These are phyloP conservation scores for Nitzschia sp. DNA, from an alignment of 108 stramenopile species.

Conservation along the genomic window DNA sequence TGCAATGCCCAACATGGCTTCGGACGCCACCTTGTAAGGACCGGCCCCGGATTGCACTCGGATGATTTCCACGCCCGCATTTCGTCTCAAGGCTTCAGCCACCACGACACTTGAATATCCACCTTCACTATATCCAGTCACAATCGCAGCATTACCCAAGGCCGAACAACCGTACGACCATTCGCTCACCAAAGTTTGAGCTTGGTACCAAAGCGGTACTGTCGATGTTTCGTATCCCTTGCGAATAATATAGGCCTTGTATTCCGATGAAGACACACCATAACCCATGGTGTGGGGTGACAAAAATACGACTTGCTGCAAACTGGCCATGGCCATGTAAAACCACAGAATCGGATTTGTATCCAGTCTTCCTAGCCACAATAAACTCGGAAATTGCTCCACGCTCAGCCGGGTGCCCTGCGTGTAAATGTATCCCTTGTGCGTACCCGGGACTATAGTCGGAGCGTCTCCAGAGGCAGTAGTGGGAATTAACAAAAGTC, in stretches of 20 bases:
- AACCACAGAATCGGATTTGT: neutral
- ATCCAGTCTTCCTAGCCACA: neutral
- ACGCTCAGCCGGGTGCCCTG: neutral
- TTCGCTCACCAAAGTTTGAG: slow-evolving; percentile 19
- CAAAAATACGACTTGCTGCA: neutral
- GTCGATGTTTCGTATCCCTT: slow-evolving; percentile 30
- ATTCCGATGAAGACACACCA: neutral
- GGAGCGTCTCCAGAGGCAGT: neutral
- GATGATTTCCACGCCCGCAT: slow-evolving; percentile 17
- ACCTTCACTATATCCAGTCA: slow-evolving; percentile 33
- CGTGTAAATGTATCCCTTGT: neutral
- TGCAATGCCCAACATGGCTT: neutral
- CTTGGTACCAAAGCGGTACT: slow-evolving; percentile 33
- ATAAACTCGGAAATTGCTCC: neutral
- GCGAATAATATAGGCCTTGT: slow-evolving; percentile 28
- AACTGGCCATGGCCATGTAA: neutral
- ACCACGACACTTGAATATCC: slow-evolving; percentile 35
- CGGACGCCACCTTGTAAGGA: slow-evolving; percentile 10
- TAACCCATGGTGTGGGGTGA: slow-evolving; percentile 9
- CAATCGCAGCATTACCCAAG: slow-evolving; percentile 5
- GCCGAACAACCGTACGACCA: slow-evolving; percentile 19
- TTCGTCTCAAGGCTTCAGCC: slow-evolving; percentile 14
- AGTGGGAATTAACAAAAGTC: neutral
- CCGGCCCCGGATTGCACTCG: slow-evolving; percentile 22
- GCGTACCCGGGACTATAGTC: neutral